A percentile compares a stretch with the other conserved stretches of the same genome.
These are phyloP conservation scores for Solanum chiquidenum DNA, from an alignment of 257 asterid genomes.

Conservation along the genomic window DNA sequence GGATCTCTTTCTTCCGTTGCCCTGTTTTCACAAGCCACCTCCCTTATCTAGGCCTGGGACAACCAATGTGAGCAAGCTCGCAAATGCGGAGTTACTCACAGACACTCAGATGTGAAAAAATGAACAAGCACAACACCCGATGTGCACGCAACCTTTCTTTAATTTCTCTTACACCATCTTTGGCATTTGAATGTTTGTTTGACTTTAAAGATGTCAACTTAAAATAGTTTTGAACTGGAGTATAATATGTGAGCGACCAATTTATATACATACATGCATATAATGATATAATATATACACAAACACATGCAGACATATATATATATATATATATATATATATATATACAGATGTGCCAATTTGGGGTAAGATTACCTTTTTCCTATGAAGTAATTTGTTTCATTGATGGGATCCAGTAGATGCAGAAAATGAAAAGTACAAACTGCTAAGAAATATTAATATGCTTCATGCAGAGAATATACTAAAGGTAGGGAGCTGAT, in stretches of 20 bases:
- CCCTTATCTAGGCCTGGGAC: background rate
- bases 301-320: background rate
- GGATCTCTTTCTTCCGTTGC: background rate
- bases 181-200: background rate
- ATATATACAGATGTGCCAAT: background rate
- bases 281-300: background rate
- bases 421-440: background rate
- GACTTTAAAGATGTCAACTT: background rate
- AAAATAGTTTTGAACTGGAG: background rate
- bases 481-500: background rate
- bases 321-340: background rate
- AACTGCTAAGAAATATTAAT: background rate
- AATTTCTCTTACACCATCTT: background rate
- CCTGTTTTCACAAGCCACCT: background rate
- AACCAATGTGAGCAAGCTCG: background rate
- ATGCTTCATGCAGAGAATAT: background rate
- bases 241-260: background rate
- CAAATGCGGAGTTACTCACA: background rate
- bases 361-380: background rate
- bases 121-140: background rate
- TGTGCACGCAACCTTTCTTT: background rate
- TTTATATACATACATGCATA: background rate
- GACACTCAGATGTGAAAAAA: background rate
- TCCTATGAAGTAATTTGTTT: background rate
- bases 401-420: background rate